Percentiles rank a stretch among this genome's conserved stretches.
Evolutionary conservation across 257 asterid species (phyloP).

Genomic region (Gentiana dahurica): DNA sequence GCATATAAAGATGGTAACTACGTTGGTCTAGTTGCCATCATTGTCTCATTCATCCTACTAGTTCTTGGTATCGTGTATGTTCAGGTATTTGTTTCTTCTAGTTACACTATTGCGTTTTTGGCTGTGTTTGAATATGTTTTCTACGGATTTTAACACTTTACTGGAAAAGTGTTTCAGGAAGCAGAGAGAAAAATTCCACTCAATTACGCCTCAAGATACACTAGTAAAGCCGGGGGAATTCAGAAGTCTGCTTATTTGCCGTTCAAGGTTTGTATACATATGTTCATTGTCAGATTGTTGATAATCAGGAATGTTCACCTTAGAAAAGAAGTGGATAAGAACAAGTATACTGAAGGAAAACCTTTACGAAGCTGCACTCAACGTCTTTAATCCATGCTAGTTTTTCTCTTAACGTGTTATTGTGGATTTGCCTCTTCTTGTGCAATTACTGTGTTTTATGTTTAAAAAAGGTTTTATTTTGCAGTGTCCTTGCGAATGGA

Average conservation of each 20-base stretch:
- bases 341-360: no score
- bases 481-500: no score
- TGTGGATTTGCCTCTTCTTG: no score
- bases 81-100: slow-evolving; percentile 40
- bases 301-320: no score
- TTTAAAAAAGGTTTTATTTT: no score
- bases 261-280: slow-evolving; percentile 49
- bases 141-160: slow-evolving; percentile 12
- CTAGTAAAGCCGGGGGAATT: slow-evolving; percentile 56
- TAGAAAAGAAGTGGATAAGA: no score
- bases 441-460: no score
- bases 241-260: slow-evolving; percentile 93
- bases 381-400: no score
- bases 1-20: slow-evolving; percentile 85
- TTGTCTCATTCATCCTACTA: slow-evolving; percentile 63
- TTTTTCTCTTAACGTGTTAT: no score
- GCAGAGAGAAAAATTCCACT: slow-evolving; percentile 97
- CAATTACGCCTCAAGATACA: slow-evolving; percentile 82
- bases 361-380: no score
- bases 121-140: slow-evolving; percentile 1
- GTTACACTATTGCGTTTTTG: slow-evolving; percentile 5
- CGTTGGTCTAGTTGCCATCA: slow-evolving; percentile 63
- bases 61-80: slow-evolving; percentile 96
- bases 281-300: neutral
- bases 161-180: slow-evolving; percentile 46